phyloP scores from a whole-genome alignment of 2,329 filamentous ascomycete genomes.

The Penicillium thymicola region DNA sequence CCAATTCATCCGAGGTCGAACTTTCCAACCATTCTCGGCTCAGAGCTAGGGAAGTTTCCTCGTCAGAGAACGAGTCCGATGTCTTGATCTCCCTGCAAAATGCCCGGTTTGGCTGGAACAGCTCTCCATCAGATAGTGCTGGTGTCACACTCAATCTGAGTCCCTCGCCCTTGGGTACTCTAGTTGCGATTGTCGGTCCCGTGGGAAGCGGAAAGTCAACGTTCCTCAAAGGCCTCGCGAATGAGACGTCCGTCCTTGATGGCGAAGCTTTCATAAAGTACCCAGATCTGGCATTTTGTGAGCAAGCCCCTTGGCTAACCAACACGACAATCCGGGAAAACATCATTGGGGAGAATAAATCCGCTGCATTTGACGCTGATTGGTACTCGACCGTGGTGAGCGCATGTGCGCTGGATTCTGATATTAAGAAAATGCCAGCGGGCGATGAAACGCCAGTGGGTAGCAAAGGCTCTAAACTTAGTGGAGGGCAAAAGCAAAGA shows the following conservation, averaged over 20 bases:
- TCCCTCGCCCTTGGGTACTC: constrained; percentile 22
- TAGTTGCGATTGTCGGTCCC: constrained; percentile 44
- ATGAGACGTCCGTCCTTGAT: constrained; percentile 25
- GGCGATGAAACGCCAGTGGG: constrained; percentile 40
- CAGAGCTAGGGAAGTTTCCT: no score
- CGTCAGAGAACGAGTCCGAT: no score
- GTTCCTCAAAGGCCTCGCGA: constrained; percentile 34
- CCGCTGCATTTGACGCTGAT: constrained; percentile 8
- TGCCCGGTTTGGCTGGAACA: constrained; percentile 9
- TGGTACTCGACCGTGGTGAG: constrained; percentile 16
- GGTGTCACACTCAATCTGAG: constrained; percentile 1
- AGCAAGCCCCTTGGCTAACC: constrained; percentile 26
- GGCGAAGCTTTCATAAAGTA: constrained; percentile 14
- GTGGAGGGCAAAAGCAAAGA: constrained; percentile 47
- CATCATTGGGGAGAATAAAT: constrained; percentile 23
- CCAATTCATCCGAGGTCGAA: no score
- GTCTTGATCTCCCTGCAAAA: constrained; percentile 2
- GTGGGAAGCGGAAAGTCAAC: constrained; percentile 51
- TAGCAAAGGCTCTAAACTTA: constrained; percentile 44
- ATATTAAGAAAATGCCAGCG: constrained; percentile 27
- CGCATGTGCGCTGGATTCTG: constrained; percentile 26
- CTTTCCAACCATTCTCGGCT: no score
- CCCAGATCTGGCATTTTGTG: constrained; percentile 26
- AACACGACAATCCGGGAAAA: constrained; percentile 31
- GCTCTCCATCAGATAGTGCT: background rate